phyloP scores from a whole-genome alignment of 345 rosid species.

The Zanthoxylum bungeanum region DNA sequence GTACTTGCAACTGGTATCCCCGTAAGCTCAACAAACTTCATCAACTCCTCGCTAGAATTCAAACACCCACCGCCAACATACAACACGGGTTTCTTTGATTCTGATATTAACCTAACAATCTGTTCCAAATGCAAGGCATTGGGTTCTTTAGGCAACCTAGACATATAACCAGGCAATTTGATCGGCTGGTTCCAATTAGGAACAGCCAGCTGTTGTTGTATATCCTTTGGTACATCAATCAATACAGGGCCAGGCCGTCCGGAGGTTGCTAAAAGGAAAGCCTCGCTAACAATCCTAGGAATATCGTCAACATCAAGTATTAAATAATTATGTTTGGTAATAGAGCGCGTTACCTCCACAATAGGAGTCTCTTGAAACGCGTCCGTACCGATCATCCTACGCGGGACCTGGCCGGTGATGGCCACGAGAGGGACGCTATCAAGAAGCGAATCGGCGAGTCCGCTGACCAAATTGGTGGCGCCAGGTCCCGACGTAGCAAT shows the following conservation, averaged over 20 bases:
- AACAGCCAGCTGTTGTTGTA: constrained; percentile 83
- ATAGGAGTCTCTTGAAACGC: constrained; percentile 94
- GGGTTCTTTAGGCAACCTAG: constrained; percentile 78
- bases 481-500: constrained; percentile 98
- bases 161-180: constrained; percentile 66
- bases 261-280: constrained; percentile 79
- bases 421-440: constrained; percentile 93
- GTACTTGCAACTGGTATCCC: constrained; percentile 97
- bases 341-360: constrained; percentile 91
- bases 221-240: constrained; percentile 92
- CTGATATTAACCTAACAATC: constrained; percentile 73
- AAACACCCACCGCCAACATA: constrained; percentile 98
- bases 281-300: constrained; percentile 76
- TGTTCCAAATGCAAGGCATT: constrained; percentile 52
- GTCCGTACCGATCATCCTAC: constrained; percentile 91
- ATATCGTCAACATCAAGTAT: constrained; percentile 88
- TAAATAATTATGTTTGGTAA: constrained; percentile 84
- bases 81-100: constrained; percentile 85
- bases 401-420: constrained; percentile 89
- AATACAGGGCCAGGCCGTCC: constrained; percentile 94
- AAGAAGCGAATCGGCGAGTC: constrained; percentile 83
- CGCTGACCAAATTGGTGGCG: constrained; percentile 85
- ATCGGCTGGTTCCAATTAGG: constrained; percentile 68
- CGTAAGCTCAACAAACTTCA: constrained; percentile 75
- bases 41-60: constrained; percentile 84